Percentiles rank a stretch among this genome's conserved stretches.
Conservation (phyloP, 129 eudicot species). For the Tanacetum coccineum region DNA sequence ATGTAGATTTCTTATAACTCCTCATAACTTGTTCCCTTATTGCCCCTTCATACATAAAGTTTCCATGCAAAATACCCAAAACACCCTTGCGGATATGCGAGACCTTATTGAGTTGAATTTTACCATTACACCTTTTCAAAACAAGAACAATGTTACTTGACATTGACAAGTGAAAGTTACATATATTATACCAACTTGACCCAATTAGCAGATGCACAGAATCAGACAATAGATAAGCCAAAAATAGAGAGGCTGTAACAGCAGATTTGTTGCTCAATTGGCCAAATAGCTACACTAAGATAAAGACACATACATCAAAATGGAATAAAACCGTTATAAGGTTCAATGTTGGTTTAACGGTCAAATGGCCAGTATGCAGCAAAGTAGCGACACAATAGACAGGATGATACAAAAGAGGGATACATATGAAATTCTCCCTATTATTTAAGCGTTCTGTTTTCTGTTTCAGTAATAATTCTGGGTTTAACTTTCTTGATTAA, state of each 20-base stretch:
- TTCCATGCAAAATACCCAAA: conserved; percentile 8
- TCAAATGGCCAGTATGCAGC: background rate
- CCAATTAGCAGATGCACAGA: conserved; percentile 13
- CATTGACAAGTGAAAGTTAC: background rate
- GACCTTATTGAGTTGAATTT: background rate
- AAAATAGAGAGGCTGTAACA: conserved; percentile 19
- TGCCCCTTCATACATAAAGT: background rate
- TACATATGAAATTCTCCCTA: too few species aligned
- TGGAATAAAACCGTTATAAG: background rate
- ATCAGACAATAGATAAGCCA: background rate
- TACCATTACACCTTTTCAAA: background rate
- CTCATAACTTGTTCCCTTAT: background rate
- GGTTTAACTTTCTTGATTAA: too few species aligned
- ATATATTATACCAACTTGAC: background rate
- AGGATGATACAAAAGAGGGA: background rate
- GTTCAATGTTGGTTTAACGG: background rate
- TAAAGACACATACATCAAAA: background rate
- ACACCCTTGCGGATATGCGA: background rate
- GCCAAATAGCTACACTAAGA: conserved; percentile 15
- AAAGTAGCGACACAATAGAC: background rate
- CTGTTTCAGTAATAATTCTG: too few species aligned
- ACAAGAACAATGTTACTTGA: conserved; percentile 3
- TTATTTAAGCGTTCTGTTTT: background rate
- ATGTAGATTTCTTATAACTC: conserved; percentile 24
- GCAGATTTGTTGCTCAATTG: conserved; percentile 16